phyloP scores from a whole-genome alignment of 441 rosid genomes.

The Pelargonium cotyledonis region DNA sequence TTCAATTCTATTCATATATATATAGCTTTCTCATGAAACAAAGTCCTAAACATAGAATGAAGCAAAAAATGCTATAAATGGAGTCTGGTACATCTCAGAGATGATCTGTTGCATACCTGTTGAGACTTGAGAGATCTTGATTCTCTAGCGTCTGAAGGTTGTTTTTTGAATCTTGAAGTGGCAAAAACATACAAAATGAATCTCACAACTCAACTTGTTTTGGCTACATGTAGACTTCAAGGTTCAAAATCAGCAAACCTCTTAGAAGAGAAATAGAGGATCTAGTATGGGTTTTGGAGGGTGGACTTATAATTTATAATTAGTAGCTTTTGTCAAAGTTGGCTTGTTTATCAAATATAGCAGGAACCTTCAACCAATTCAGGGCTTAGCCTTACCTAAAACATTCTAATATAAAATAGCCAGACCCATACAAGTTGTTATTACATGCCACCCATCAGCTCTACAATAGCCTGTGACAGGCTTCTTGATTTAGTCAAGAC shows the following conservation, averaged over 20 bases:
- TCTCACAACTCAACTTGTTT: background rate
- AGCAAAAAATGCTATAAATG: background rate
- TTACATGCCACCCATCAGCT: background rate
- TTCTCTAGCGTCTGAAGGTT: background rate
- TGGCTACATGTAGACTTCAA: too few relatives aligned
- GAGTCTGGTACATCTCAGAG: background rate
- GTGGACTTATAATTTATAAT: too few relatives aligned
- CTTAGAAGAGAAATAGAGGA: too few relatives aligned
- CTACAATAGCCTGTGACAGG: background rate
- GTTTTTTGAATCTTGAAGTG: background rate
- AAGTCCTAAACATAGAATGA: background rate
- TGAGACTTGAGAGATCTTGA: slow-evolving; percentile 11
- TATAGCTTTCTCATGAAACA: background rate
- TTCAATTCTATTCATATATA: too few relatives aligned
- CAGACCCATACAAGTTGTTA: background rate
- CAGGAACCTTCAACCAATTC: background rate
- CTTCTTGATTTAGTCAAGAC: background rate
- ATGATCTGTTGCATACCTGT: slow-evolving; percentile 9
- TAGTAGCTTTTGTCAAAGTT: background rate
- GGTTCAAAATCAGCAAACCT: too few relatives aligned
- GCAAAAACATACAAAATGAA: background rate
- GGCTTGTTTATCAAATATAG: background rate
- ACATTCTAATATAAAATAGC: background rate
- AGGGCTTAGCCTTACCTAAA: background rate
- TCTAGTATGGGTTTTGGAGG: background rate